Conservation (phyloP, 371 early-diverging fungal genomes). For the Chytridiales sp. region DNA sequence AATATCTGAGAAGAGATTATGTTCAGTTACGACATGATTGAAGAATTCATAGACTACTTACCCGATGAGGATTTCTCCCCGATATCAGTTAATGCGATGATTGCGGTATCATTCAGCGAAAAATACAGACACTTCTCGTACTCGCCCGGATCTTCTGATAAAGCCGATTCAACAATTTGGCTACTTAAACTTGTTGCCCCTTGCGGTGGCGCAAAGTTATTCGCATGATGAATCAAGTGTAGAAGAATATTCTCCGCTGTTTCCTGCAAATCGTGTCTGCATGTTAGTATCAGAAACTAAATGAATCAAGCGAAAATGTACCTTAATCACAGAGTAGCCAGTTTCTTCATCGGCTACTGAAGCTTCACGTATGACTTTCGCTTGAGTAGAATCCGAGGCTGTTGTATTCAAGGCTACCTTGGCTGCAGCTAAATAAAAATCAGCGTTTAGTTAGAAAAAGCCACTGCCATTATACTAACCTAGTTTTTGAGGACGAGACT, state of each 20-base stretch:
- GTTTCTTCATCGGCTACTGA: slow-evolving; percentile 22
- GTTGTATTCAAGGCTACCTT: too few species aligned
- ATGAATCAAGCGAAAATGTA: not conserved
- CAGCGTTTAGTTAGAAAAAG: too few species aligned
- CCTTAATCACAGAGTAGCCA: slow-evolving; percentile 14
- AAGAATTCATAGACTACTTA: not conserved
- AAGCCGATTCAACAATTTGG: slow-evolving; percentile 31
- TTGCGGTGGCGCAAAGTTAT: slow-evolving; percentile 44
- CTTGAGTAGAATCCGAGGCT: too few species aligned
- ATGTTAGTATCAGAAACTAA: not conserved
- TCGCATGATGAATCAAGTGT: slow-evolving; percentile 48
- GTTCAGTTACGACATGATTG: not conserved
- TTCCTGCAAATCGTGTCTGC: slow-evolving; percentile 31
- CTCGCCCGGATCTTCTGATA: slow-evolving; percentile 38
- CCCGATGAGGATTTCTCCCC: slow-evolving; percentile 42
- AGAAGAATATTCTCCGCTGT: slow-evolving; percentile 55
- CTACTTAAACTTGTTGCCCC: slow-evolving; percentile 41
- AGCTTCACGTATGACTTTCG: too few species aligned
- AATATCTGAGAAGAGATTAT: slow-evolving; percentile 16
- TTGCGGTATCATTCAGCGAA: slow-evolving; percentile 58
- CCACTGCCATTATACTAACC: too few species aligned
- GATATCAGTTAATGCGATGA: slow-evolving; percentile 62
- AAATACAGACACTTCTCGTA: slow-evolving; percentile 58
- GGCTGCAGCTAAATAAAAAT: too few species aligned
- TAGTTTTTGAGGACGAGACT: too few species aligned